Base-by-base conservation (phyloP, 2,329 filamentous ascomycete species). In the Cladosporium colombiae region DNA sequence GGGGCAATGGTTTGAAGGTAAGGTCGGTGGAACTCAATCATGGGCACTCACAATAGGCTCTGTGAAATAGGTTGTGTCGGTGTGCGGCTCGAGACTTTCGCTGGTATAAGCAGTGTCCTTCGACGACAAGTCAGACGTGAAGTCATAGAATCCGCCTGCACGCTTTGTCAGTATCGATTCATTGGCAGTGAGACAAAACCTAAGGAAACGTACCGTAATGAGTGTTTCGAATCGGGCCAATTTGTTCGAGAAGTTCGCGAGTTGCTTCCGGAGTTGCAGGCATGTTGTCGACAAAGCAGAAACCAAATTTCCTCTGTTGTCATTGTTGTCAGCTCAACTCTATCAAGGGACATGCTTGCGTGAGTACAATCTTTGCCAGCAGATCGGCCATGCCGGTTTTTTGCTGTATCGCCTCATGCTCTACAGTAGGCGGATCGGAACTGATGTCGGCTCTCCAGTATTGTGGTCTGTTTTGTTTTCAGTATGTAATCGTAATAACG, bases 41-140 rank as follows among this genome's bases (percentile, higher is more conserved):
- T 53, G 21, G 14, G n/a, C 3, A 49, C 64, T 53, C 31, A 65
- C 64, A 23, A 60, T 65, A 0, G 95, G 94, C 69, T 98, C 94
- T 25, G 88, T 93, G 80, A 98, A 98, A 78, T 99, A 98, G 0
- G 94, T 97, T 7, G 88, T 98, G 79, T 99, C 95, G 1, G 94
- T 98, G 78, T 99, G 95, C 0, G 91, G 89, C 23, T 88, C 87
- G 2, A 99, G 85, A 1, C 89, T 88, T 60, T 95, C 84, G 72
- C 90, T 92, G 1, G 94, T 97, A 80, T 98, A 99, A 3, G 77
- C 77, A 21, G 77, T 78, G 61, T 78, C 76, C 70, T 93, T 93
- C 74, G 90, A 90, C 31, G 92, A 89, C 27, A 97, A 85, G 77
- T 97, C 91, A 5, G 93, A 90, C 0, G 91, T 91, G 77, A 98